A percentile compares a stretch with the other conserved stretches of the same genome.
These are phyloP conservation scores for Boletus rubescentipes DNA, from an alignment of 768 basidiomycete genomes.

Conservation along the genomic window DNA sequence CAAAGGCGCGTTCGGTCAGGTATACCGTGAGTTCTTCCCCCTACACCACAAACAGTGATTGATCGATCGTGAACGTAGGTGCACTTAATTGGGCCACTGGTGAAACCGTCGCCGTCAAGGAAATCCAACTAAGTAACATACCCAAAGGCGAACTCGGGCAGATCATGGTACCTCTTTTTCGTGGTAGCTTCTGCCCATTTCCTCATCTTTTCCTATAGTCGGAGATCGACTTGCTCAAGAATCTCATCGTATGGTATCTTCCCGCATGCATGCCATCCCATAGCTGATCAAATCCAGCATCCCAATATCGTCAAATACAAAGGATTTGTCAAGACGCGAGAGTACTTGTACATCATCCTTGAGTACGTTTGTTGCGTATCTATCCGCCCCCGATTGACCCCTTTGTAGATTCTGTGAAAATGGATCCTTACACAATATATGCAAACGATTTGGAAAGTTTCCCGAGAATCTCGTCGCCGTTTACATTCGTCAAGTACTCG, in stretches of 20 bases:
- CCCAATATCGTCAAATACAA: slow-evolving; percentile 99
- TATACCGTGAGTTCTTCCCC: slow-evolving; percentile 71
- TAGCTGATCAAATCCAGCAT: slow-evolving; percentile 54
- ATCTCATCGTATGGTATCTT: slow-evolving; percentile 72
- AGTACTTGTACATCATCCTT: slow-evolving; percentile 94
- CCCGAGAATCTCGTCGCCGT: slow-evolving; percentile 96
- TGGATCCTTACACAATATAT: slow-evolving; percentile 92
- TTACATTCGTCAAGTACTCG: slow-evolving; percentile 94
- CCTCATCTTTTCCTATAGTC: slow-evolving; percentile 49
- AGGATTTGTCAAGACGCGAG: slow-evolving; percentile 93
- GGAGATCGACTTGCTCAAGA: slow-evolving; percentile 97
- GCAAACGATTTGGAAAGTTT: slow-evolving; percentile 97
- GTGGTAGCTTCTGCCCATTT: background rate
- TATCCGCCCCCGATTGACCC: slow-evolving; percentile 7
- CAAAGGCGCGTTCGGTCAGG: slow-evolving; percentile 95
- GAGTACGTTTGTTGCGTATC: slow-evolving; percentile 54
- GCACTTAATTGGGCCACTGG: slow-evolving; percentile 95
- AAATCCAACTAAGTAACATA: slow-evolving; percentile 92
- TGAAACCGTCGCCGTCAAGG: slow-evolving; percentile 98
- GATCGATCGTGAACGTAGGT: slow-evolving; percentile 67
- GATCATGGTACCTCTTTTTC: slow-evolving; percentile 73
- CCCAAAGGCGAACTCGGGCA: slow-evolving; percentile 91
- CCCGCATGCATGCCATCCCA: background rate
- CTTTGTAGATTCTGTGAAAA: slow-evolving; percentile 88
- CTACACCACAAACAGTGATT: slow-evolving; percentile 49